These are phyloP conservation scores for Phtheirospermum japonicum DNA, from an alignment of 257 asterid species.

Conservation along the genomic window DNA sequence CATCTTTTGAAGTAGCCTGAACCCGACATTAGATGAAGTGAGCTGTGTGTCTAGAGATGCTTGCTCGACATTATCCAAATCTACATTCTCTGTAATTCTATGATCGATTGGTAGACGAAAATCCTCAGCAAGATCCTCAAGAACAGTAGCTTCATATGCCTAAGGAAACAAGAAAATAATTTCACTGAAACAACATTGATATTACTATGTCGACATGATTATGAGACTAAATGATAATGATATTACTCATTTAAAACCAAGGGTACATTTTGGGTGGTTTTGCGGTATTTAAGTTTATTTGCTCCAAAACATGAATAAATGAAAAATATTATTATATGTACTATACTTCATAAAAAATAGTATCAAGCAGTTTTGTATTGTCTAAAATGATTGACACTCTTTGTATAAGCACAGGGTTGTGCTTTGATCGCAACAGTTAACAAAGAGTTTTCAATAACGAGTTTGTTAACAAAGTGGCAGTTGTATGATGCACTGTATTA, in stretches of 20 bases:
- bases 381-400: not conserved
- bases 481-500: not conserved
- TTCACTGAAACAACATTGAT: slow-evolving; percentile 14
- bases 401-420: not conserved
- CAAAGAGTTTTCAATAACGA: no score
- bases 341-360: not conserved
- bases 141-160: slow-evolving; percentile 69
- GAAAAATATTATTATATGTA: not conserved
- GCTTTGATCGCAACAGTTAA: not conserved
- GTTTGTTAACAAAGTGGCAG: not conserved
- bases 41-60: slow-evolving; percentile 84
- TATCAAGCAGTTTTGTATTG: not conserved
- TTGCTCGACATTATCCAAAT: slow-evolving; percentile 89
- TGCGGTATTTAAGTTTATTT: not conserved
- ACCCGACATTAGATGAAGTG: slow-evolving; percentile 80
- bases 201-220: not conserved
- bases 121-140: slow-evolving; percentile 91
- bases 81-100: slow-evolving; percentile 83
- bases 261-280: not conserved
- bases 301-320: not conserved
- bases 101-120: slow-evolving; percentile 84
- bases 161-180: slow-evolving; percentile 30
- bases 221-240: not conserved
- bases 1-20: slow-evolving; percentile 96
- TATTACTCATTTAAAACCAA: not conserved